Conservation (phyloP, 768 basidiomycete genomes). For the Baorangia bicolor region DNA sequence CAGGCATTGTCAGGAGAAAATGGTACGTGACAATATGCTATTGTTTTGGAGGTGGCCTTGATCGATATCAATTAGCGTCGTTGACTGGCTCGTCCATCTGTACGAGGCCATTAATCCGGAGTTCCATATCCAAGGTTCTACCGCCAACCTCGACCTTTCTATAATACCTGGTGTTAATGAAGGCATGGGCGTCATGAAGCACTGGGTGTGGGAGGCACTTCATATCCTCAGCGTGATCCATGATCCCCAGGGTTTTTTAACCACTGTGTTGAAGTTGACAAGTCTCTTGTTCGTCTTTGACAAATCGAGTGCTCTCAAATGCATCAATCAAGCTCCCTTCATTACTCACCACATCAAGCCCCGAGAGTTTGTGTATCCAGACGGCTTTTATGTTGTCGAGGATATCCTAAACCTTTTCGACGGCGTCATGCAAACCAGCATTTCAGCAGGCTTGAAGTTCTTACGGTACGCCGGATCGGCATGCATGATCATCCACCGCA, state of each 20-base stretch:
- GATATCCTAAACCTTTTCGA: conserved; percentile 33
- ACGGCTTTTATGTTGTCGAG: conserved; percentile 27
- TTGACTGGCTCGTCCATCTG: conserved; percentile 43
- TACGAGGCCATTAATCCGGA: conserved; percentile 53
- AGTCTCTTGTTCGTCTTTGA: conserved; percentile 42
- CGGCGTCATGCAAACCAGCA: conserved; percentile 20
- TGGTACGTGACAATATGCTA: conserved; percentile 2
- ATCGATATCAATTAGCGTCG: not conserved
- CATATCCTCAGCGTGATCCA: conserved; percentile 28
- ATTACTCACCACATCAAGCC: not conserved
- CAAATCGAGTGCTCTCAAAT: conserved; percentile 27
- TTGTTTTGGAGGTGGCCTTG: not conserved
- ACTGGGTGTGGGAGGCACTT: conserved; percentile 46
- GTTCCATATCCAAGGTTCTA: conserved; percentile 45
- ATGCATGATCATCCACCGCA: not conserved
- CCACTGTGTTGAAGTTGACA: conserved; percentile 37
- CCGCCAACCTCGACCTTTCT: conserved; percentile 32
- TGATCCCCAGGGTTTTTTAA: conserved; percentile 35
- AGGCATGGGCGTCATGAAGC: conserved; percentile 37
- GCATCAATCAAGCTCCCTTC: conserved; percentile 36
- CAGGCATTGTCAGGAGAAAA: not conserved
- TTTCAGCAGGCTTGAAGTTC: conserved; percentile 38
- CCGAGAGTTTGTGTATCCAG: conserved; percentile 8
- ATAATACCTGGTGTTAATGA: conserved; percentile 40
- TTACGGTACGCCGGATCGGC: conserved; percentile 34